Evolutionary conservation across 1,284 basidiomycete genomes (phyloP).

Genomic region (Puccinia horiana): DNA sequence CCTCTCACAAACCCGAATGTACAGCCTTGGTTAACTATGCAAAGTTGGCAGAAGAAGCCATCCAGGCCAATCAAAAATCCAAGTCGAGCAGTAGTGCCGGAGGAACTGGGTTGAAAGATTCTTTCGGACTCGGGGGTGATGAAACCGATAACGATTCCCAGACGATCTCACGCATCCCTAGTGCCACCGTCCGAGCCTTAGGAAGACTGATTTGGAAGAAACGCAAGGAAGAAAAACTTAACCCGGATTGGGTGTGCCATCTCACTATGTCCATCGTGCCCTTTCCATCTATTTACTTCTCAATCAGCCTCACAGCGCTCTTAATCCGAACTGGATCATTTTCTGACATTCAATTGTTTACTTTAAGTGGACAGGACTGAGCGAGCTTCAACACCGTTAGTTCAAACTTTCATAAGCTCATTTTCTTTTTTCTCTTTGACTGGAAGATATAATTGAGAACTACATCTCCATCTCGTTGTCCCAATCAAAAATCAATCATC

Average conservation of each 20-base stretch:
- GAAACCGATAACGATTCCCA: slow-evolving; percentile 30
- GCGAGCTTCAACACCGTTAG: slow-evolving; percentile 39
- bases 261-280: neutral
- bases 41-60: slow-evolving; percentile 12
- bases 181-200: slow-evolving; percentile 69
- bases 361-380: slow-evolving; percentile 41
- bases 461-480: slow-evolving; percentile 13
- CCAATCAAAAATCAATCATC: neutral
- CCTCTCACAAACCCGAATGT: slow-evolving; percentile 75
- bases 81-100: slow-evolving; percentile 50
- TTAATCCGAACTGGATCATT: neutral
- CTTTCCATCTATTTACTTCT: neutral
- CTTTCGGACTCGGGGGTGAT: slow-evolving; percentile 23
- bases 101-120: neutral
- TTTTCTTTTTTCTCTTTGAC: slow-evolving; percentile 55
- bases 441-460: slow-evolving; percentile 56
- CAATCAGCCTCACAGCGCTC: neutral
- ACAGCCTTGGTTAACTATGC: slow-evolving; percentile 61
- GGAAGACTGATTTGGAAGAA: slow-evolving; percentile 55
- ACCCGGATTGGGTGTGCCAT: slow-evolving; percentile 67
- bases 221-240: slow-evolving; percentile 63
- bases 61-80: slow-evolving; percentile 49
- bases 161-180: slow-evolving; percentile 61
- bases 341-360: slow-evolving; percentile 31
- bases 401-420: slow-evolving; percentile 44